Base-by-base conservation (phyloP, 495 filamentous ascomycete genomes). In the Penicillium alfredii region DNA sequence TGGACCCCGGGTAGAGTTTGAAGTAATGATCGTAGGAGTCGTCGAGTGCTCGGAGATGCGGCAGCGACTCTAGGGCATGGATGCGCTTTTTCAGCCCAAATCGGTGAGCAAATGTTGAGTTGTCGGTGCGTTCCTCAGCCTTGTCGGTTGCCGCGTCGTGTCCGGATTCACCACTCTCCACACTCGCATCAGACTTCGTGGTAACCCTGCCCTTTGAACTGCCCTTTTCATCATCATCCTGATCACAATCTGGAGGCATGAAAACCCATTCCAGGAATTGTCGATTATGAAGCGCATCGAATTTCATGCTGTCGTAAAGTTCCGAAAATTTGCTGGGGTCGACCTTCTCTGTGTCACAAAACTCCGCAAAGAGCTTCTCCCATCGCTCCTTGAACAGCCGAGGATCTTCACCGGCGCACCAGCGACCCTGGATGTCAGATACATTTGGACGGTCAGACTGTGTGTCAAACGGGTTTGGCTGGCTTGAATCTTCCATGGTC, bases 281-380 rank as follows among this genome's bases (percentile, higher is more conserved):
- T 4, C 93, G 79, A 56, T 98, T 98, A 58, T 98, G 92, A 15
- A 98, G 73, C 2, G 93, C 92, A 51, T 98, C 92, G 48, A 96
- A 98, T 56, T 98, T 98, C 89, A 97, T 96, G 18, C 88, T 96
- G 60, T 98, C 92, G 54, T 97, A 97, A 2, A 98, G 68, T 63
- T 98, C 92, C 6, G 87, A 94, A 22, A 98, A 88, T 66, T 97
- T 97, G 68, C 88, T 94, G 1, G 92, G 92, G 56, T 98, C 92
- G 7, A 97, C 86, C 65, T 97, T 98, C 45, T 98, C 92, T 4
- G 82, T 82, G 56, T 98, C 92, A 44, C 86, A 89, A 48, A 97
- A 98, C 63, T 98, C 92, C 21, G 76, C 77, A 59, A 98, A 98
- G 6, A 98, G 78, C 68, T 98, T 98, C 66, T 98, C 92, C 92